A percentile compares a stretch with the other conserved stretches of the same genome.
phyloP scores from a whole-genome alignment of 23 red algal genomes.

The Porphyridium purpureum region DNA sequence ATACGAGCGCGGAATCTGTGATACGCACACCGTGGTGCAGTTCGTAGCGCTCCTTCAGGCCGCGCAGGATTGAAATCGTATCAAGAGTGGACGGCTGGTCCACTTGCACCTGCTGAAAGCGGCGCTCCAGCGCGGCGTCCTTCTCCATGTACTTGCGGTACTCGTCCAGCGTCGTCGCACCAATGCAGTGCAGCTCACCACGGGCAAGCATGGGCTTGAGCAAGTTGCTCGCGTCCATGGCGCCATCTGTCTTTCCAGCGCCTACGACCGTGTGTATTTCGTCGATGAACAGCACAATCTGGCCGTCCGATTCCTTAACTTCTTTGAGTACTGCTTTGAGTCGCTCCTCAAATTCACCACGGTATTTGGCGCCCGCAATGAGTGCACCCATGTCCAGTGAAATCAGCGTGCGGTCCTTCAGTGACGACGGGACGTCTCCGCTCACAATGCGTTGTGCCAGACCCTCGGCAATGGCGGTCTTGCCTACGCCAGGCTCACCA shows the following conservation, averaged over 20 bases:
- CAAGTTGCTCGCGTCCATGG: conserved; percentile 97
- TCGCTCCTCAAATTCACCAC: conserved; percentile 98
- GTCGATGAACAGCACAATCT: conserved; percentile 95
- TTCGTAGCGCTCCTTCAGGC: conserved; percentile 94
- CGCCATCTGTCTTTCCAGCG: conserved; percentile 93
- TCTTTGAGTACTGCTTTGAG: conserved; percentile 97
- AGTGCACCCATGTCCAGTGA: conserved; percentile 91
- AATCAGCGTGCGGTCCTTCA: conserved; percentile 52
- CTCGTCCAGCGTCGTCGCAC: conserved; percentile 95
- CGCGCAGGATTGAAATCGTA: conserved; percentile 85
- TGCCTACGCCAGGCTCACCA: conserved; percentile 94
- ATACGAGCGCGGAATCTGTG: conserved; percentile 70
- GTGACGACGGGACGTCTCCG: conserved; percentile 68
- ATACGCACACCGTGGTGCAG: conserved; percentile 95
- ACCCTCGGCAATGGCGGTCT: conserved; percentile 97
- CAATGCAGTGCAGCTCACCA: conserved; percentile 96
- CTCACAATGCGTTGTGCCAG: conserved; percentile 92
- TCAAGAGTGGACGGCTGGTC: conserved; percentile 86
- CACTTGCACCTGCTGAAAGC: conserved; percentile 90
- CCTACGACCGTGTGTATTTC: conserved; percentile 98
- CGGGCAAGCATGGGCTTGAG: conserved; percentile 96
- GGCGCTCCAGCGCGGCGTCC: conserved; percentile 90
- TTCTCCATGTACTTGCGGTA: conserved; percentile 99
- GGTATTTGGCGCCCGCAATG: conserved; percentile 95
- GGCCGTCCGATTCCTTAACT: conserved; percentile 58